Conservation (phyloP, 1,284 basidiomycete genomes). For the Athelia psychrophila region DNA sequence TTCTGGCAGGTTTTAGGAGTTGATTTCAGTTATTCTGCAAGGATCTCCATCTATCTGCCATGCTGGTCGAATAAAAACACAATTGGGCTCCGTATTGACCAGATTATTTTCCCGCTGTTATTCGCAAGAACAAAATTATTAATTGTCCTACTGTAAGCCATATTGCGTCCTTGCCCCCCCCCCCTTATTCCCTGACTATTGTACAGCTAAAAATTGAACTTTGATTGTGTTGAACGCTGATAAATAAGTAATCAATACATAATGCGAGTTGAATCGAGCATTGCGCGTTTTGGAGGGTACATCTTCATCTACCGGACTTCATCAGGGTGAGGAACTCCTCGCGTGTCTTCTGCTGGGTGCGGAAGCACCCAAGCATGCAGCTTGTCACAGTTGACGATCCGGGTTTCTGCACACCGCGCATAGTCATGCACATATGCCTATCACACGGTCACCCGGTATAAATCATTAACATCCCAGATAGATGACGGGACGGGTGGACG, state of each 20-base stretch:
- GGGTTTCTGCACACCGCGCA: slow-evolving; percentile 99
- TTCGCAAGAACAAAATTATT: too few relatives aligned
- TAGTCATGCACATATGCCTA: slow-evolving; percentile 99
- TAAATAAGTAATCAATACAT: slow-evolving; percentile 3
- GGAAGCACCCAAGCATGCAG: slow-evolving; percentile 99
- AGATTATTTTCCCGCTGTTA: too few relatives aligned
- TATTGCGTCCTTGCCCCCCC: too few relatives aligned
- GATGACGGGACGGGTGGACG: slow-evolving; percentile 7
- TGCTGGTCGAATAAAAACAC: too few relatives aligned
- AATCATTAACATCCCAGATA: slow-evolving; percentile 9
- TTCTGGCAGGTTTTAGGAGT: too few relatives aligned
- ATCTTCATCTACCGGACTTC: slow-evolving; percentile 48
- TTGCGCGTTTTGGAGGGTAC: slow-evolving; percentile 32
- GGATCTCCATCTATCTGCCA: too few relatives aligned
- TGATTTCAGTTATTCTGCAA: too few relatives aligned
- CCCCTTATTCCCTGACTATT: too few relatives aligned
- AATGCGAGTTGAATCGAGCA: slow-evolving; percentile 35
- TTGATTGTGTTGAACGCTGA: not conserved
- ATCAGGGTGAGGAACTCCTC: slow-evolving; percentile 91
- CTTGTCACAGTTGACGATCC: slow-evolving; percentile 94
- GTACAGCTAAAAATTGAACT: not conserved
- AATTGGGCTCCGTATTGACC: too few relatives aligned
- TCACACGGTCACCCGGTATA: slow-evolving; percentile 11
- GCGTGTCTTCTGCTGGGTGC: slow-evolving; percentile 94
- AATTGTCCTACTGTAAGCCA: too few relatives aligned